phyloP scores from a whole-genome alignment of 73 alveolate species.

The Stentor coeruleus region DNA sequence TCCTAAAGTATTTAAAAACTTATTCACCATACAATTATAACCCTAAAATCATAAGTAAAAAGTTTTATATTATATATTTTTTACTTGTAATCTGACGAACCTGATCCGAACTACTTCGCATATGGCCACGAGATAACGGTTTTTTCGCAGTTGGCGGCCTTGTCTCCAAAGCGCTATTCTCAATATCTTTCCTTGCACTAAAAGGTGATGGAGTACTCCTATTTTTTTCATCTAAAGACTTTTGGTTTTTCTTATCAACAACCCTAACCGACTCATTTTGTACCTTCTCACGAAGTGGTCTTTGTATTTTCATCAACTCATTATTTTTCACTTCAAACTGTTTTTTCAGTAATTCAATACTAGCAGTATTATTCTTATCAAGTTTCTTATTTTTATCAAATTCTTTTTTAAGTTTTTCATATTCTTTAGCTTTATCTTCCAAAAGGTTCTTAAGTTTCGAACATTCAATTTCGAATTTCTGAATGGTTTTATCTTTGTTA shows the following conservation, averaged over 20 bases:
- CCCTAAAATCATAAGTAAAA: too few species aligned
- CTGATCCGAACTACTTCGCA: slow-evolving; percentile 16
- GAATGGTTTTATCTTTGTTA: slow-evolving; percentile 1
- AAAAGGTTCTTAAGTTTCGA: not conserved
- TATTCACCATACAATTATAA: too few species aligned
- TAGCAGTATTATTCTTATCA: not conserved
- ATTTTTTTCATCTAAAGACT: not conserved
- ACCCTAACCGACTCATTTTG: not conserved
- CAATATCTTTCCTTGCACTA: not conserved
- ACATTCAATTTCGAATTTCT: not conserved
- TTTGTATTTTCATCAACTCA: slow-evolving; percentile 10
- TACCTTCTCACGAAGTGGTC: not conserved
- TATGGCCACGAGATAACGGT: not conserved
- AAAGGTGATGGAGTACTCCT: not conserved
- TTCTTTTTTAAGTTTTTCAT: slow-evolving; percentile 19
- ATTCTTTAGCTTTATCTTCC: slow-evolving; percentile 6
- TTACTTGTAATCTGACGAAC: not conserved
- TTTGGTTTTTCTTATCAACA: not conserved
- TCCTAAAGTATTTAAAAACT: too few species aligned
- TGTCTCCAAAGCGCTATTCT: not conserved
- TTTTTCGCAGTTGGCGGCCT: not conserved
- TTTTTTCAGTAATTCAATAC: not conserved
- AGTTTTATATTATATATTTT: not conserved
- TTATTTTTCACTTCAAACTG: not conserved
- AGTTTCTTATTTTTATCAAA: not conserved